Evolutionary conservation across 2,329 filamentous ascomycete species (phyloP).

Genomic region (Zasmidium angulare): DNA sequence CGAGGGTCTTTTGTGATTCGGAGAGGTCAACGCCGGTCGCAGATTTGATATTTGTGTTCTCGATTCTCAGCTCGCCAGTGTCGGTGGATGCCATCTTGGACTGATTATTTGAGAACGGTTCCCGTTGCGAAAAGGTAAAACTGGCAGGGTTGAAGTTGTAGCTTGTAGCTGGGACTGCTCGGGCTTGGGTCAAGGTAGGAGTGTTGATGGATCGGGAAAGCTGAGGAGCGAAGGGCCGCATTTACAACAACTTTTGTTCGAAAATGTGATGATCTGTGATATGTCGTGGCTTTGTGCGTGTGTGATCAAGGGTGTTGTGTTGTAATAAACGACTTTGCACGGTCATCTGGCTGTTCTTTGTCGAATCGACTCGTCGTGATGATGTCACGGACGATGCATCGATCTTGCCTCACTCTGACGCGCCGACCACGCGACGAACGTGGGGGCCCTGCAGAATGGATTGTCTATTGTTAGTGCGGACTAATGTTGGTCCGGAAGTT

Average conservation of each 20-base stretch:
- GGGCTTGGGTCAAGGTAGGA: slow-evolving; percentile 1
- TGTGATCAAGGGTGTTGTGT: neutral
- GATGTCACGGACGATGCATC: too few relatives aligned
- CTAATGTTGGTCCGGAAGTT: too few relatives aligned
- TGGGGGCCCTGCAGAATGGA: too few relatives aligned
- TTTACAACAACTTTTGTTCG: neutral
- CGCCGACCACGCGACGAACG: too few relatives aligned
- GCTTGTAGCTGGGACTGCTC: neutral
- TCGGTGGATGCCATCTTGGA: slow-evolving; percentile 12
- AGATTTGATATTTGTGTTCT: slow-evolving; percentile 56
- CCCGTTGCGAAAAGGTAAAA: neutral
- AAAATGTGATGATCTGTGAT: neutral
- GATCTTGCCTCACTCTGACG: too few relatives aligned
- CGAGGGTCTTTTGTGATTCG: slow-evolving; percentile 53
- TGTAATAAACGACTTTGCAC: neutral
- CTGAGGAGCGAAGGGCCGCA: slow-evolving; percentile 16
- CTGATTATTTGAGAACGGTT: neutral
- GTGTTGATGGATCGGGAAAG: slow-evolving; percentile 6
- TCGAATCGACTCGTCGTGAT: neutral
- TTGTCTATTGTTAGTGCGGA: too few relatives aligned
- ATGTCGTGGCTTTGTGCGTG: neutral
- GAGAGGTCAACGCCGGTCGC: slow-evolving; percentile 53
- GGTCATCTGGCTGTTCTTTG: neutral
- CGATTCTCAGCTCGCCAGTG: slow-evolving; percentile 45
- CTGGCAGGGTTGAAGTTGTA: neutral